These are phyloP conservation scores for Myrmaecium sp. DNA, from an alignment of 2,329 filamentous ascomycete species.

Conservation along the genomic window DNA sequence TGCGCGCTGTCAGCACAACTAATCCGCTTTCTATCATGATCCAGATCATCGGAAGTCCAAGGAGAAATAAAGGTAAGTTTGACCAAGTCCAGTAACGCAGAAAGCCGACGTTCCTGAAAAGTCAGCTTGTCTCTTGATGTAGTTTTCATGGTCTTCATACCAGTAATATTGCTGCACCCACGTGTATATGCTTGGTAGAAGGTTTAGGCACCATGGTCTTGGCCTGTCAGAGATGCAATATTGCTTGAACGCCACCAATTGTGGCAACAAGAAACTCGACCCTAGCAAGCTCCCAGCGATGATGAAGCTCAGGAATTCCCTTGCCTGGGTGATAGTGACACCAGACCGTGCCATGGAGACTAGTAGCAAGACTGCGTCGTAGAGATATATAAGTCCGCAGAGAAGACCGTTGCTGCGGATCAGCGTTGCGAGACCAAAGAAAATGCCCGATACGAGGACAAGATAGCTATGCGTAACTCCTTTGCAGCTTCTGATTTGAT, in stretches of 20 bases:
- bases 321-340: not conserved
- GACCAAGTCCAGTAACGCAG: constrained; percentile 77
- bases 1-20: no score
- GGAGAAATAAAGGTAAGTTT: constrained; percentile 73
- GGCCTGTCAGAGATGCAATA: constrained; percentile 28
- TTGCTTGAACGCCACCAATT: constrained; percentile 53
- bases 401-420: constrained; percentile 78
- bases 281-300: constrained; percentile 52
- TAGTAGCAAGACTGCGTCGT: constrained; percentile 21
- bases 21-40: constrained; percentile 53
- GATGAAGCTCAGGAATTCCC: constrained; percentile 25
- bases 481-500: constrained; percentile 8
- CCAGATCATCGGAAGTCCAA: constrained; percentile 61
- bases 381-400: constrained; percentile 60
- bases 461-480: no score
- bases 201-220: constrained; percentile 56
- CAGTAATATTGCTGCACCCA: constrained; percentile 87
- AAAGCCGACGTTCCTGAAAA: constrained; percentile 67
- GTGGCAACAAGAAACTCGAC: constrained; percentile 52
- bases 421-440: constrained; percentile 55
- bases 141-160: constrained; percentile 32
- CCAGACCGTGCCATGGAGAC: constrained; percentile 2
- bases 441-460: constrained; percentile 41
- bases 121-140: constrained; percentile 3
- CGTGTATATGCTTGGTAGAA: constrained; percentile 73